Evolutionary conservation across 352 stramenopile genomes (phyloP).

Genomic region (Phytopythium litorale): DNA sequence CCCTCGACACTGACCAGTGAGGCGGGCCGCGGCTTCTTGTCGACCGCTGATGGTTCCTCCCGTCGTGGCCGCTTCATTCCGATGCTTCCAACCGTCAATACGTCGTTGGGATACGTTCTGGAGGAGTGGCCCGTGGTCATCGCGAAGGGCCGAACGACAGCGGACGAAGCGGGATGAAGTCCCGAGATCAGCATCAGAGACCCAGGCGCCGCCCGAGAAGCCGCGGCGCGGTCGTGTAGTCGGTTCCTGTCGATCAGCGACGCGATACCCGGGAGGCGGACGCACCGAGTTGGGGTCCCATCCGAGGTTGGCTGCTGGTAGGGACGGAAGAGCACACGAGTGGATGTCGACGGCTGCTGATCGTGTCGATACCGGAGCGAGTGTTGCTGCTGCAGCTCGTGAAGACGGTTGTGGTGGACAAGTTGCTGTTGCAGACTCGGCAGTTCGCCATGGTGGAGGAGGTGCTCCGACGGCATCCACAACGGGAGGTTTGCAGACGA

Average conservation of each 20-base stretch:
- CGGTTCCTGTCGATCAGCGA: not conserved
- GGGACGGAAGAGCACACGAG: not conserved
- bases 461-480: not conserved
- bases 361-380: not conserved
- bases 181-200: not conserved
- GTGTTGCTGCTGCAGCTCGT: not conserved
- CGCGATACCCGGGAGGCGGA: not conserved
- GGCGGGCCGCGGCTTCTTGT: not conserved
- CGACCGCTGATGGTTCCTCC: not conserved
- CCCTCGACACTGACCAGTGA: not conserved
- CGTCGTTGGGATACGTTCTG: not conserved
- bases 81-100: not conserved
- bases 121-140: not conserved
- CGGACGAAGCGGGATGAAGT: not conserved
- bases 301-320: not conserved
- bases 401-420: not conserved
- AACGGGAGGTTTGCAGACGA: not conserved
- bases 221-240: not conserved
- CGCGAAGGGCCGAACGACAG: not conserved
- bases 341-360: not conserved
- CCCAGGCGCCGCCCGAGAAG: not conserved
- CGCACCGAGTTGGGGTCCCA: not conserved
- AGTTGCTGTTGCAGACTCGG: not conserved
- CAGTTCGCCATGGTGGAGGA: not conserved
- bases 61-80: not conserved